phyloP scores from a whole-genome alignment of 108 stramenopile species.

The Conticribra weissflogii region DNA sequence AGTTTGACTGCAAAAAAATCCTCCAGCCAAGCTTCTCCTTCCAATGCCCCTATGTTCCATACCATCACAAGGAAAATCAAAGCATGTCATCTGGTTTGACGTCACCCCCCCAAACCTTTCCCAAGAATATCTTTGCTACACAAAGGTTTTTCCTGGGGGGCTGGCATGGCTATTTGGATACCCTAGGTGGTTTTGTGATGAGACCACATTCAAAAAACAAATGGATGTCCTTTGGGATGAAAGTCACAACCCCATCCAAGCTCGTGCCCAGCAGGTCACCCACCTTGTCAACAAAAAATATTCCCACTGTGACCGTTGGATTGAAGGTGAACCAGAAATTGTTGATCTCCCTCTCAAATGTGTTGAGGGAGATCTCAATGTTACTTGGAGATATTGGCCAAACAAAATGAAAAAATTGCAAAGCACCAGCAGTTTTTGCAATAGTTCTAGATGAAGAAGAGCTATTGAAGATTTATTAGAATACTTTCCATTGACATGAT shows the following conservation, averaged over 20 bases:
- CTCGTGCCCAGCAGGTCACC: neutral
- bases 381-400: neutral
- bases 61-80: slow-evolving; percentile 2
- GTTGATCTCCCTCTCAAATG: slow-evolving; percentile 4
- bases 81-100: neutral
- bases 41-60: neutral
- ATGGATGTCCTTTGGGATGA: neutral
- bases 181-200: neutral
- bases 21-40: neutral
- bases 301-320: neutral
- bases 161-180: neutral
- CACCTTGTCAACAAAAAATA: slow-evolving; percentile 3
- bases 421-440: slow-evolving; percentile 1
- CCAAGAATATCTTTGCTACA: slow-evolving; percentile 3
- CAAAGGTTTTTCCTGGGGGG: slow-evolving; percentile 4
- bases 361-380: slow-evolving; percentile 1
- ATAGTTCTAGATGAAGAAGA: no score
- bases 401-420: neutral
- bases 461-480: no score
- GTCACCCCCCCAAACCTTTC: neutral
- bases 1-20: no score
- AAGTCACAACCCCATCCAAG: neutral
- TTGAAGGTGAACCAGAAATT: neutral
- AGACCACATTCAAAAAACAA: neutral
- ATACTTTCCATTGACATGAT: no score